Evolutionary conservation across 257 asterid species (phyloP), one percentile per base, ranked within the genome.

Genomic region (Solanum bukasovii): DNA sequence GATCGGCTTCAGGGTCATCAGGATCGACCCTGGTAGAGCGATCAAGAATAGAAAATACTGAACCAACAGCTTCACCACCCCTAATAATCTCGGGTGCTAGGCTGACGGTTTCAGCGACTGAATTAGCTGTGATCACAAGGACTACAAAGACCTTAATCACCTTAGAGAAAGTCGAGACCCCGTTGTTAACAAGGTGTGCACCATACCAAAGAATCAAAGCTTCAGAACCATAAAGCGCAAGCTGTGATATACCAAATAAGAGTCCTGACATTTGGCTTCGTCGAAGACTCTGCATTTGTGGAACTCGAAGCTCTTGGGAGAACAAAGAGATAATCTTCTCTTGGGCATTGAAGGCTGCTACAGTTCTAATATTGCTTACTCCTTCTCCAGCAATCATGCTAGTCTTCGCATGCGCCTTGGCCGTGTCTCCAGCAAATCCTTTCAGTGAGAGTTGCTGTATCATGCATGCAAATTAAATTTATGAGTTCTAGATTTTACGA

Each of bases 381-480:
- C 98, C 99, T 93, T 96, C 99, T 3, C 99, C 99, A 0, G 99
- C 99, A n/a, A 97, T 96, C 99, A 97, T 97, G 92, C 99, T 96
- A 3, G 98, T 96, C 87, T 96, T 97, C 1, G 99, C 99, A 65
- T 97, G 99, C 2, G 99, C 99, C 87, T 94, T 97, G 0, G 99
- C 99, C 0, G 99, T 97, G 93, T 97, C 99, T 72, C 99, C 99
- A 2, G 99, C 98, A 77, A 97, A 97, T 75, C 99, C 99, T 90
- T 97, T 96, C 25, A 97, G 94, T 14, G 99, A 92, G 16, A 97
- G 99, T 96, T 95, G 99, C 99, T 97, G 98, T 23, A 63, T 83
- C 34, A 87, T 31, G 70, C 77, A 61, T 78, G 65, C 68, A 77
- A 79, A 63, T 63, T 63, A 63, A n/a, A 10, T 63, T 63, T n/a